Evolutionary conservation across 257 asterid species (phyloP).

Genomic region (Echites panduratus): DNA sequence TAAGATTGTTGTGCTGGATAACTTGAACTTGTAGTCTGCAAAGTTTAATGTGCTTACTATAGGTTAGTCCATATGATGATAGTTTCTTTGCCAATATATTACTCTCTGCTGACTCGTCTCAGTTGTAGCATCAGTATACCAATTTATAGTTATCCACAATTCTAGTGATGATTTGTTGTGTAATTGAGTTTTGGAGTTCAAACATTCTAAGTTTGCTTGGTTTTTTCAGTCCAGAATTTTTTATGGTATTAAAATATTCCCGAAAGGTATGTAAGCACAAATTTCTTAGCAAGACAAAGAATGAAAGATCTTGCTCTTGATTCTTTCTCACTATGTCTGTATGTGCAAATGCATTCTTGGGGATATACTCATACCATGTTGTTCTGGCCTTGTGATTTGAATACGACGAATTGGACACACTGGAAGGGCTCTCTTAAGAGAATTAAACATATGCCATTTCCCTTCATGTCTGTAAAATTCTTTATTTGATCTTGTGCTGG

Average conservation of each 20-base stretch:
- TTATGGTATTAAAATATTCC: background rate
- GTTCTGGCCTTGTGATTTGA: background rate
- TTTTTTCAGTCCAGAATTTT: background rate
- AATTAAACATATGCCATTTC: too few species aligned
- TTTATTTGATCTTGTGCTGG: background rate
- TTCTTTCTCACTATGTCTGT: background rate
- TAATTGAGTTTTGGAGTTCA: background rate
- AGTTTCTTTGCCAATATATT: background rate
- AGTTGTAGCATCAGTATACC: background rate
- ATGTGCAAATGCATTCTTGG: background rate
- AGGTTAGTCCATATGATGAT: background rate
- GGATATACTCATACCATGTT: too few species aligned
- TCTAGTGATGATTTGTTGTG: background rate
- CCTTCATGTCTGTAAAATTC: background rate
- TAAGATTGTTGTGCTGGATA: constrained; percentile 36
- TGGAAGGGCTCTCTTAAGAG: too few species aligned
- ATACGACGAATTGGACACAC: background rate
- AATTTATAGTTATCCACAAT: background rate
- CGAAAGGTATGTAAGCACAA: background rate
- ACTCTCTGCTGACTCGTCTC: background rate
- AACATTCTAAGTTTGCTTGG: background rate
- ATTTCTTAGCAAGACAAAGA: background rate
- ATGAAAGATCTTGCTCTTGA: background rate
- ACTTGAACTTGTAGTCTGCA: constrained; percentile 13
- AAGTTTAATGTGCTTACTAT: background rate